phyloP scores from a whole-genome alignment of 176 grass and related monocot species.

The Rhynchospora breviuscula region DNA sequence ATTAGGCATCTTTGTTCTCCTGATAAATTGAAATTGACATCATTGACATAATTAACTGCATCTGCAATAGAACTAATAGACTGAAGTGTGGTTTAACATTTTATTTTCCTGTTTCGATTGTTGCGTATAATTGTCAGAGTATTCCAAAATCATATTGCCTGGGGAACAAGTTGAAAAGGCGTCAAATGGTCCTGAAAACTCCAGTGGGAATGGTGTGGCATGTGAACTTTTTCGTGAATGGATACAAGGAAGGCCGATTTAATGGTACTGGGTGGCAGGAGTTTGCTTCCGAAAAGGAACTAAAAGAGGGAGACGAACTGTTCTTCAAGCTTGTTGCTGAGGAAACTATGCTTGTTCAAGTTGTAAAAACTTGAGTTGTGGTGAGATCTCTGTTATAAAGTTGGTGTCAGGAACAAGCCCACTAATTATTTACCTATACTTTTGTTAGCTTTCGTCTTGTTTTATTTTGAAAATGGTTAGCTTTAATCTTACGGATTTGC shows the following conservation, averaged over 20 bases:
- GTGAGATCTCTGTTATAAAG: background rate
- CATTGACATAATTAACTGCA: background rate
- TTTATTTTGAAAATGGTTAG: too few relatives aligned
- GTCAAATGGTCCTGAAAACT: background rate
- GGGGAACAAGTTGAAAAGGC: background rate
- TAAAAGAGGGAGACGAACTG: background rate
- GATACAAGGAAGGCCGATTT: background rate
- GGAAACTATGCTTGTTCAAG: background rate
- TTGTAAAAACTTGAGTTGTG: background rate
- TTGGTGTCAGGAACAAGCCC: too few relatives aligned
- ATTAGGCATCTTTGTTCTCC: background rate
- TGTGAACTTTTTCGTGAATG: background rate
- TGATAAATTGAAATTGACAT: background rate
- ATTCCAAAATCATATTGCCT: constrained; percentile 2
- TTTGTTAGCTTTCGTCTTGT: background rate
- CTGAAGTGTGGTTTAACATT: background rate
- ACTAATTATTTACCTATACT: background rate
- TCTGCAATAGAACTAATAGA: background rate
- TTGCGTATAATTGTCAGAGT: background rate
- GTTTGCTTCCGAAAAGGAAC: background rate
- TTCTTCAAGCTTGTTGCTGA: background rate
- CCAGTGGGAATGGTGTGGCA: background rate
- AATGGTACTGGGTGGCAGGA: background rate
- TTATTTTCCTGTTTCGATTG: background rate
- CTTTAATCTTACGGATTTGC: too few relatives aligned